Base-by-base conservation (phyloP, 768 basidiomycete genomes). In the Calocybe gangraenosa region DNA sequence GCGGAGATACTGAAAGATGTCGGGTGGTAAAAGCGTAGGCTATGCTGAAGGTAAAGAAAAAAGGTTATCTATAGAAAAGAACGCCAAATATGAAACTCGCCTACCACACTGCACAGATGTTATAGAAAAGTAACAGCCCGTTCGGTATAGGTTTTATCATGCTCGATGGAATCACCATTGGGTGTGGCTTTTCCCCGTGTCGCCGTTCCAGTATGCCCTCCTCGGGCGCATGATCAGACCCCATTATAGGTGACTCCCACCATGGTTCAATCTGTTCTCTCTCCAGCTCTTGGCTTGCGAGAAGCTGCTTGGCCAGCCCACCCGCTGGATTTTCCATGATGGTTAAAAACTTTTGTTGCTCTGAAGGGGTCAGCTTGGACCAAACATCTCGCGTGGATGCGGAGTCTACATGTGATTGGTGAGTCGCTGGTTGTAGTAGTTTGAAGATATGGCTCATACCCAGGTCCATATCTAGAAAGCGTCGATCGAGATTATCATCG, bases 21-120 rank as follows among this genome's bases (percentile, higher is more conserved):
- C 87, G 83, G 32, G 80, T 81, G 13, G 68, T 65, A 53, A 81
- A 88, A 2, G 78, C 70, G 58, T 92, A 92, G 7, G 81, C 74
- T 40, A 90, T 65, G 42, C 88, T 90, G 44, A 34, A 15, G 14
- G 20, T 13, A 22, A 41, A 5, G 25, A 28, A 5, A 11, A 28
- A 6, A 5, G 11, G 25, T 17, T 17, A 39, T 54, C 7, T 57
- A 40, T 37, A 22, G 7, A 20, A 37, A 47, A 7, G 32, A 19
- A 15, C 6, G 28, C 23, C 8, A 28, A 38, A 14, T 9, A 18
- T n/a, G n/a, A n/a, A n/a, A 17, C 37, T 11, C 14, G 71, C 87
- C 36, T 58, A 91, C 90, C 76, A 73, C 19, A 89, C 62, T 7
- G 81, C 79, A 31, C 74, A 74, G 21, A 88, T 64, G 48, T 92